phyloP scores from a whole-genome alignment of 164 flowering plant genomes.

The Litsea cubeba region DNA sequence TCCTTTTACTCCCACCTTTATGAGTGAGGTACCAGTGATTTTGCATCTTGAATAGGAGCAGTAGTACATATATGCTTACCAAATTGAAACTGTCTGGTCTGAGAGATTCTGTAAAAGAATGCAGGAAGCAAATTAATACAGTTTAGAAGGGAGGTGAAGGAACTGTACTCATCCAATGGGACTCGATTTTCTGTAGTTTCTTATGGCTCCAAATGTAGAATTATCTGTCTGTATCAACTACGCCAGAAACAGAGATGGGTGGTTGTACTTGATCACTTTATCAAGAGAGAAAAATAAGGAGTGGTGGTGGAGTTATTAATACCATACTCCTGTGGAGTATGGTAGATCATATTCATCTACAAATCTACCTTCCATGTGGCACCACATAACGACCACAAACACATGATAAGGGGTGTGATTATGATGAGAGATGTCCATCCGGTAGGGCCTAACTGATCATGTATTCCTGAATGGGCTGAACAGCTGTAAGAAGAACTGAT shows the following conservation, averaged over 20 bases:
- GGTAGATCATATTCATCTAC: not conserved
- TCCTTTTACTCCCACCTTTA: not conserved
- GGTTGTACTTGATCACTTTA: not conserved
- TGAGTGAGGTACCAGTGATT: not conserved
- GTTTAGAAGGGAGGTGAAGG: too few species aligned
- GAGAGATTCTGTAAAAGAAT: too few species aligned
- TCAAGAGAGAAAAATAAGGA: not conserved
- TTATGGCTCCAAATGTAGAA: conserved; percentile 5
- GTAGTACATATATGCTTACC: not conserved
- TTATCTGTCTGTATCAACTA: not conserved
- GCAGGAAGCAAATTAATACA: too few species aligned
- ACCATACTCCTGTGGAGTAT: too few species aligned
- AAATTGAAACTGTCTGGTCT: too few species aligned
- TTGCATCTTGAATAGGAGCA: not conserved
- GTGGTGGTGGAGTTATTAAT: not conserved
- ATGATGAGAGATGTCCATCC: too few species aligned
- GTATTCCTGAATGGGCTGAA: too few species aligned
- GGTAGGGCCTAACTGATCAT: too few species aligned
- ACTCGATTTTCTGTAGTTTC: not conserved
- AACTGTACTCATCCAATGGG: too few species aligned
- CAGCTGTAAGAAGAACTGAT: too few species aligned
- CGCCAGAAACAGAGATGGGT: not conserved
- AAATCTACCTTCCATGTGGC: not conserved
- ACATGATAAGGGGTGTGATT: too few species aligned
- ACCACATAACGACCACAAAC: not conserved